phyloP scores from a whole-genome alignment of 305 asterid species.

The Fraxinus velutina region DNA sequence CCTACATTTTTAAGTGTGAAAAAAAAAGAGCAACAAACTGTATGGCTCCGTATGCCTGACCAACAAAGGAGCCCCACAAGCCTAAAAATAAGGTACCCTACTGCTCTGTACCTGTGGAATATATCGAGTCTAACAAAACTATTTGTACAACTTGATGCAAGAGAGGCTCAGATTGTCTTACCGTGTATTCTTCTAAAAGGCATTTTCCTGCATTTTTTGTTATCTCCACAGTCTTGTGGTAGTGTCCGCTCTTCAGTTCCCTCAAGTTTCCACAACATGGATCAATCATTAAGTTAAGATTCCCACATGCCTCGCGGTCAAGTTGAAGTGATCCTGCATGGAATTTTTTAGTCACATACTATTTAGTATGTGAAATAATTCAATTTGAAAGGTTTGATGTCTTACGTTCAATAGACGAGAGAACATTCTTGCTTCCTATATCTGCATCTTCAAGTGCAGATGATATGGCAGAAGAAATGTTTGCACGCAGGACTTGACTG shows the following conservation, averaged over 20 bases:
- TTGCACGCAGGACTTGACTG: constrained; percentile 42
- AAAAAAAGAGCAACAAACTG: not conserved
- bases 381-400: constrained; percentile 1
- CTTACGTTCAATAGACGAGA: constrained; percentile 56
- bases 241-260: constrained; percentile 49
- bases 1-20: not conserved
- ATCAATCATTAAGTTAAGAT: constrained; percentile 39
- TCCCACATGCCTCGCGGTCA: constrained; percentile 54
- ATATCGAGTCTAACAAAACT: not conserved
- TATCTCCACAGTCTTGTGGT: constrained; percentile 56
- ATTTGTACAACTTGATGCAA: not conserved
- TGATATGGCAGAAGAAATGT: constrained; percentile 48
- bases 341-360: not conserved
- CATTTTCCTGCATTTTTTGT: constrained; percentile 61
- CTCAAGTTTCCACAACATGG: constrained; percentile 52
- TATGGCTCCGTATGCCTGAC: not conserved
- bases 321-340: constrained; percentile 53
- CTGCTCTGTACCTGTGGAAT: not conserved
- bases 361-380: not conserved
- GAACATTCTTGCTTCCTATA: constrained; percentile 44
- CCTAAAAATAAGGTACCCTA: not conserved
- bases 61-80: not conserved
- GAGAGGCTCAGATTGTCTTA: constrained; percentile 21
- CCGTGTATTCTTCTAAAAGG: constrained; percentile 67
- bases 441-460: constrained; percentile 56